Conservation (phyloP, 371 early-diverging fungal genomes). For the Mucor mucedo region DNA sequence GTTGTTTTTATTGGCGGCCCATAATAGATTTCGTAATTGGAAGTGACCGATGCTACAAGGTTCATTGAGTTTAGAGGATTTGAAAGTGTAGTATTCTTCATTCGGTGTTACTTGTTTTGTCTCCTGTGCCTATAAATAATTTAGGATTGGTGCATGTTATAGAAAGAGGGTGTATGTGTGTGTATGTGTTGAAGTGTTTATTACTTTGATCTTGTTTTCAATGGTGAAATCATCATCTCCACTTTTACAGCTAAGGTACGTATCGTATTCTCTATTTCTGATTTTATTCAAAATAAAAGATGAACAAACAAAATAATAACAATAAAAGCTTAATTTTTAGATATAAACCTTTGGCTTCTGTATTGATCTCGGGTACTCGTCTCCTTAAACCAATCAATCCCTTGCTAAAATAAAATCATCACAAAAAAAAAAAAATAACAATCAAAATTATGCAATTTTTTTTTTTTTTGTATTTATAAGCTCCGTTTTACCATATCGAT, state of each 20-base stretch:
- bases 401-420: conserved; percentile 34
- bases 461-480: conserved; percentile 3
- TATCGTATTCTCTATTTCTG: conserved; percentile 31
- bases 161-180: background rate
- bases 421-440: too few species aligned
- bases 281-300: background rate
- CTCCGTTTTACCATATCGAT: conserved; percentile 41
- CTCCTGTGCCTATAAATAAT: conserved; percentile 2
- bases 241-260: conserved; percentile 33
- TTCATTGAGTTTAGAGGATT: conserved; percentile 42
- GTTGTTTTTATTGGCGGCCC: conserved; percentile 74
- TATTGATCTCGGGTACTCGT: conserved; percentile 28
- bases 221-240: conserved; percentile 18
- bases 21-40: conserved; percentile 79
- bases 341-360: conserved; percentile 36
- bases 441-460: background rate
- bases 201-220: background rate
- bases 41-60: conserved; percentile 63
- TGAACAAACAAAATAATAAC: background rate
- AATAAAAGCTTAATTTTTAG: background rate
- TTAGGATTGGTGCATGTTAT: background rate
- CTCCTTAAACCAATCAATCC: conserved; percentile 40
- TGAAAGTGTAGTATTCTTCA: conserved; percentile 45
- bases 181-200: too few species aligned
- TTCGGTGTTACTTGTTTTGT: conserved; percentile 26